A percentile compares a stretch with the other conserved stretches of the same genome.
Conservation (phyloP, 305 asterid genomes). For the Fraxinus floribunda region DNA sequence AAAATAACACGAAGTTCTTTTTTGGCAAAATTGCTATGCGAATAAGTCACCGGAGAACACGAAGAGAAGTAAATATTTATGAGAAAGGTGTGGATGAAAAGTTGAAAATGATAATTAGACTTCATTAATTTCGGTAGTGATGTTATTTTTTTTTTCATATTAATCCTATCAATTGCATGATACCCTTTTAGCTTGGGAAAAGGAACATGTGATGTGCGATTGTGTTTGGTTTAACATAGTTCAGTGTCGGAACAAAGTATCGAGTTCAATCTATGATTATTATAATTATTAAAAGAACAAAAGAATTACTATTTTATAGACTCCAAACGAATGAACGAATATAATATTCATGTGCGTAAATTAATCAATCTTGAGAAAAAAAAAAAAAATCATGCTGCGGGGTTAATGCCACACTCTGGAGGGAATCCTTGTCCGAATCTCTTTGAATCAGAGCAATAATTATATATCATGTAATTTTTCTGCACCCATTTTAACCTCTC, state of each 20-base stretch:
- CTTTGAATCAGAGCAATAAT: slow-evolving; percentile 37
- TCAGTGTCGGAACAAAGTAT: background rate
- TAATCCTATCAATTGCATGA: background rate
- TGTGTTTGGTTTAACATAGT: background rate
- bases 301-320: background rate
- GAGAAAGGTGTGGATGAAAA: no score
- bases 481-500: slow-evolving; percentile 34
- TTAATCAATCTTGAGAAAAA: background rate
- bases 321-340: background rate
- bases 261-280: background rate
- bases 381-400: background rate
- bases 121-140: no score
- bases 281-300: background rate
- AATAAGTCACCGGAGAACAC: no score
- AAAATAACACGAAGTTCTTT: no score
- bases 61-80: no score
- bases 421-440: slow-evolving; percentile 33
- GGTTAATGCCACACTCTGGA: slow-evolving; percentile 20
- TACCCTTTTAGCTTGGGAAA: background rate
- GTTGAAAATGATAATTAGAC: background rate
- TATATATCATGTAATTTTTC: slow-evolving; percentile 46
- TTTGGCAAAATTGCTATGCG: no score
- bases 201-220: background rate
- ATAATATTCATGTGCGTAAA: background rate
- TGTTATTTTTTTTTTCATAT: no score